phyloP scores from a whole-genome alignment of 2,329 filamentous ascomycete genomes.

The Trichoderma arundinaceum region DNA sequence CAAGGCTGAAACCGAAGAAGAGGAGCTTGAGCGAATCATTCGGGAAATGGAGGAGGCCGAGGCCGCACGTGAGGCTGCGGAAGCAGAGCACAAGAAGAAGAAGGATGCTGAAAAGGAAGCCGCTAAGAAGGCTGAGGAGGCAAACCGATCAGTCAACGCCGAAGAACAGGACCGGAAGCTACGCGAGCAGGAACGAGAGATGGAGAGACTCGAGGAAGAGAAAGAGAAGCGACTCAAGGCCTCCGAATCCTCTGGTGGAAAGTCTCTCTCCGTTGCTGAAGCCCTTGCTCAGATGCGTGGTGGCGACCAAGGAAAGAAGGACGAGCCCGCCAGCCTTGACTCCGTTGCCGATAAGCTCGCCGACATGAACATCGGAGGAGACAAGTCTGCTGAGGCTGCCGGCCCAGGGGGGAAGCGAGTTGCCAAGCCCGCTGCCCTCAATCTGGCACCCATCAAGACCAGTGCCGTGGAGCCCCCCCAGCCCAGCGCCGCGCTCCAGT shows the following conservation, averaged over 20 bases:
- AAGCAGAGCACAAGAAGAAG: constrained; percentile 56
- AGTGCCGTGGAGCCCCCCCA: constrained; percentile 89
- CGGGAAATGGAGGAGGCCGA: constrained; percentile 66
- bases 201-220: constrained; percentile 75
- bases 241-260: constrained; percentile 56
- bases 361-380: constrained; percentile 55
- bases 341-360: constrained; percentile 57
- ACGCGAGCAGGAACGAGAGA: constrained; percentile 73
- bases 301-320: constrained; percentile 45
- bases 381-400: constrained; percentile 53
- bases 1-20: constrained; percentile 51
- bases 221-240: constrained; percentile 62
- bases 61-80: constrained; percentile 55
- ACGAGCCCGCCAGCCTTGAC: constrained; percentile 46
- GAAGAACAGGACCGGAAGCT: constrained; percentile 69
- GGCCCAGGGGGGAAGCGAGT: constrained; percentile 66
- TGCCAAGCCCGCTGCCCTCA: constrained; percentile 83
- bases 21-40: constrained; percentile 65
- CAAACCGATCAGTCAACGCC: constrained; percentile 51
- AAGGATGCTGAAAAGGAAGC: constrained; percentile 52
- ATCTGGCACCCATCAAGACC: constrained; percentile 79
- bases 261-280: constrained; percentile 58
- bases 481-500: constrained; percentile 91
- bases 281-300: constrained; percentile 50
- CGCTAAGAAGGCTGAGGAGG: constrained; percentile 58